phyloP scores from a whole-genome alignment of 345 rosid species.

The Gossypium turneri region DNA sequence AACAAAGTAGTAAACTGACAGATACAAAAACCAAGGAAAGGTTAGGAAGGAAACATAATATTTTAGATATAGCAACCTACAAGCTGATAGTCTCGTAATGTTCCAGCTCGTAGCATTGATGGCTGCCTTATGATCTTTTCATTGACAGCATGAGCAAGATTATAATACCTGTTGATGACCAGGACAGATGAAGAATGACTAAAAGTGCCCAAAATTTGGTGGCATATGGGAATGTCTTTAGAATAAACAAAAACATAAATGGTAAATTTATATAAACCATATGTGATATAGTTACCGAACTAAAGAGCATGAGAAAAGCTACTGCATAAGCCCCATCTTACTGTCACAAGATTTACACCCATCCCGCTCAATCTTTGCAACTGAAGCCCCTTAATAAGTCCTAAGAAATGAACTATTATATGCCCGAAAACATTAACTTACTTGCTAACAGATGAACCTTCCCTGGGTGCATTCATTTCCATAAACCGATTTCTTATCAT shows the following conservation, averaged over 20 bases:
- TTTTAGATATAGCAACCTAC: constrained; percentile 46
- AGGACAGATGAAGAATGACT: constrained; percentile 9
- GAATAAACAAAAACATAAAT: not conserved
- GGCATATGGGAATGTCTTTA: not conserved
- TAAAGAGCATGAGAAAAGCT: not conserved
- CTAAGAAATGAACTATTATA: not conserved
- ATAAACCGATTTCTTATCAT: constrained; percentile 82
- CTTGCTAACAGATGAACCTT: constrained; percentile 91
- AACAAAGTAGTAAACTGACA: not conserved
- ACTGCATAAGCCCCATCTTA: not conserved
- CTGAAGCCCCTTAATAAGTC: not conserved
- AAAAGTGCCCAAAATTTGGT: constrained; percentile 6
- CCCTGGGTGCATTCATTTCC: constrained; percentile 99
- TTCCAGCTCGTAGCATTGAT: constrained; percentile 91
- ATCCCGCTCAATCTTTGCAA: not conserved
- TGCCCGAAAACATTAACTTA: constrained; percentile 33
- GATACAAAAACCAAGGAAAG: constrained; percentile 4
- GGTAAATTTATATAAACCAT: not conserved
- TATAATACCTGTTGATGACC: constrained; percentile 66
- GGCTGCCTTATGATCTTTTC: constrained; percentile 91
- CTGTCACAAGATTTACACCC: constrained; percentile 6
- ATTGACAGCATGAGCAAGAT: constrained; percentile 96
- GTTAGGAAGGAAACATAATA: constrained; percentile 3
- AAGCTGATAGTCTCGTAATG: constrained; percentile 97
- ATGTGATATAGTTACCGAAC: not conserved